phyloP scores from a whole-genome alignment of 306 rosid species.

The Rosa chinensis region DNA sequence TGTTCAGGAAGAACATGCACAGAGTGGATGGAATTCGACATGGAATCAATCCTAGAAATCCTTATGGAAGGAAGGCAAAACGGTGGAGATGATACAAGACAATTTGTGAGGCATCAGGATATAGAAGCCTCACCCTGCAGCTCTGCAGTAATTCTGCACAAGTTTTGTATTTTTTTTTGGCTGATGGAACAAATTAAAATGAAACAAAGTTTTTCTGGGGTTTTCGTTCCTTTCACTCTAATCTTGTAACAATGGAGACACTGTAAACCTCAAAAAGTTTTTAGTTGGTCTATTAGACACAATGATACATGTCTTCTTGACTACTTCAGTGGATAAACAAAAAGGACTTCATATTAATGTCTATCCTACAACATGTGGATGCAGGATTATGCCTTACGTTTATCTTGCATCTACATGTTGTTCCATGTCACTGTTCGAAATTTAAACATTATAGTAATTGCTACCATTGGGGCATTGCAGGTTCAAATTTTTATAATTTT shows the following conservation, averaged over 20 bases:
- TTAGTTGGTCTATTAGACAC: background rate
- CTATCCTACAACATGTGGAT: too few relatives aligned
- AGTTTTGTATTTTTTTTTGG: conserved; percentile 14
- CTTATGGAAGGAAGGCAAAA: conserved; percentile 70
- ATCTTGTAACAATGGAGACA: background rate
- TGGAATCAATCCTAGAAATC: conserved; percentile 61
- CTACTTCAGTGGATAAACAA: too few relatives aligned
- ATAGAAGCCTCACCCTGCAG: background rate
- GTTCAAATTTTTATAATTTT: too few relatives aligned
- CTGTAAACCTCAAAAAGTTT: background rate
- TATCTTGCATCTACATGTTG: too few relatives aligned
- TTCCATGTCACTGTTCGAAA: too few relatives aligned
- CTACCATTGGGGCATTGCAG: too few relatives aligned
- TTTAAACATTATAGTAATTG: too few relatives aligned
- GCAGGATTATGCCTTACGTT: too few relatives aligned
- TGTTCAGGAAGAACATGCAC: conserved; percentile 57
- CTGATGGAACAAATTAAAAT: background rate
- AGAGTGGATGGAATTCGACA: conserved; percentile 55
- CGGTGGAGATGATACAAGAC: conserved; percentile 33
- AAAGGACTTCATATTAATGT: too few relatives aligned
- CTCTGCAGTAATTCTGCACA: conserved; percentile 12
- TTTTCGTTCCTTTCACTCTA: too few relatives aligned
- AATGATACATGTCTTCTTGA: too few relatives aligned
- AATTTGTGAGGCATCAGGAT: conserved; percentile 40
- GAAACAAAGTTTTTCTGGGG: too few relatives aligned